These are phyloP conservation scores for Colletotrichum liriopes DNA, from an alignment of 2,329 filamentous ascomycete species.

Conservation along the genomic window DNA sequence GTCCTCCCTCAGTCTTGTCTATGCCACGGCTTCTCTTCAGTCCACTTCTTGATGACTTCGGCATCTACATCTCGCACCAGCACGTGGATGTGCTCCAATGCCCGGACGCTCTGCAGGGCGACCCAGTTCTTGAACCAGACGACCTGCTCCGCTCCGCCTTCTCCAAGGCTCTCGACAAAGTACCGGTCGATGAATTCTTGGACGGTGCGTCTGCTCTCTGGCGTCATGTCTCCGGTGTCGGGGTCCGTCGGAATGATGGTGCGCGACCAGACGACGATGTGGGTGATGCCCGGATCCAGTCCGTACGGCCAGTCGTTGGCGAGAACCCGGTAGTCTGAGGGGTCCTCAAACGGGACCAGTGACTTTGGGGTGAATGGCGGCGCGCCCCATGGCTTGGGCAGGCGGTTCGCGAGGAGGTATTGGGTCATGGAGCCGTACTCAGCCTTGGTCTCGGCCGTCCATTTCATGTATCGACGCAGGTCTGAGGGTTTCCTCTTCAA, in stretches of 20 bases:
- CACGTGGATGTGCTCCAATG: conserved; percentile 92
- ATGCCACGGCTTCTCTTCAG: conserved; percentile 60
- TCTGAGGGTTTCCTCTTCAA: conserved; percentile 88
- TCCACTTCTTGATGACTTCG: conserved; percentile 69
- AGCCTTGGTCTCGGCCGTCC: conserved; percentile 78
- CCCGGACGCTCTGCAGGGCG: conserved; percentile 87
- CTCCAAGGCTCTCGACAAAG: conserved; percentile 74
- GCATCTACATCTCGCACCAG: conserved; percentile 70
- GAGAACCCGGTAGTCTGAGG: conserved; percentile 78
- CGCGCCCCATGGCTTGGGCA: conserved; percentile 76
- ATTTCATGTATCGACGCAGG: conserved; percentile 84
- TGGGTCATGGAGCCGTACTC: conserved; percentile 85
- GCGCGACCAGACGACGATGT: conserved; percentile 94
- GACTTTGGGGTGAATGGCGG: conserved; percentile 71
- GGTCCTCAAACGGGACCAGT: conserved; percentile 65
- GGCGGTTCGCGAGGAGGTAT: conserved; percentile 81
- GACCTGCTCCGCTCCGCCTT: conserved; percentile 65
- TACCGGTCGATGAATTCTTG: conserved; percentile 78
- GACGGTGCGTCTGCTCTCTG: conserved; percentile 75
- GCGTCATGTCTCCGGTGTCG: conserved; percentile 80
- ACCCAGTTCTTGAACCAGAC: conserved; percentile 98
- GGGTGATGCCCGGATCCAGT: conserved; percentile 75
- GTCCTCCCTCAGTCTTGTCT: conserved; percentile 40
- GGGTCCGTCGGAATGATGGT: conserved; percentile 82
- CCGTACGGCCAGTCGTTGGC: conserved; percentile 97